Conservation (phyloP, 106 monocot species). For the Dendrobium huoshanense region DNA sequence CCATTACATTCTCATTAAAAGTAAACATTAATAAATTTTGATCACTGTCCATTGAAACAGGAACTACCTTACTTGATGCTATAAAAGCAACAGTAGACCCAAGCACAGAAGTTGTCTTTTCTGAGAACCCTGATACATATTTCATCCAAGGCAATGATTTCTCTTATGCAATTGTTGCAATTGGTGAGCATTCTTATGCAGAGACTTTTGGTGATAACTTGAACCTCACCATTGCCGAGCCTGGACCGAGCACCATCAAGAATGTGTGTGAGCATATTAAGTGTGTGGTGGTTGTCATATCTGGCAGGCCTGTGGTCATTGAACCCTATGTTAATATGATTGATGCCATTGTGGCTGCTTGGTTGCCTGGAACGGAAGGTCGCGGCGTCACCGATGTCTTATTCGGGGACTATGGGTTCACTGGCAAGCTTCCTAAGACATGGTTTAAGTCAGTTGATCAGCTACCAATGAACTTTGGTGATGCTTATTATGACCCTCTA, state of each 20-base stretch:
- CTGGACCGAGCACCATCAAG: slow-evolving; percentile 39
- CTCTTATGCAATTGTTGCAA: slow-evolving; percentile 20
- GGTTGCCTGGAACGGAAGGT: slow-evolving; percentile 72
- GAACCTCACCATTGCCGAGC: slow-evolving; percentile 22
- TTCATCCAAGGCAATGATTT: slow-evolving; percentile 20
- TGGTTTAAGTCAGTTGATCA: slow-evolving; percentile 62
- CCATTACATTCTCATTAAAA: too few relatives aligned
- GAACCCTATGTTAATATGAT: slow-evolving; percentile 38
- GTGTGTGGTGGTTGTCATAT: slow-evolving; percentile 59
- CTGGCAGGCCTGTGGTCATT: slow-evolving; percentile 65
- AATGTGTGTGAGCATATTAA: slow-evolving; percentile 39
- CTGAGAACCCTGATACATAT: slow-evolving; percentile 19
- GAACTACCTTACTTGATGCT: slow-evolving; percentile 10
- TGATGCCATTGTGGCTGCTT: slow-evolving; percentile 68
- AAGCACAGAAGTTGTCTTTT: slow-evolving; percentile 24
- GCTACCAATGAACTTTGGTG: slow-evolving; percentile 64
- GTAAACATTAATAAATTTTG: not conserved
- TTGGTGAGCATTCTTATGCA: slow-evolving; percentile 36
- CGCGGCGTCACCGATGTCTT: slow-evolving; percentile 56
- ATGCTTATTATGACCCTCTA: slow-evolving; percentile 48
- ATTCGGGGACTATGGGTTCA: slow-evolving; percentile 50
- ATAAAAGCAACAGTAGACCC: slow-evolving; percentile 31
- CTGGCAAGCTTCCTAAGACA: slow-evolving; percentile 47
- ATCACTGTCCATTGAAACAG: not conserved
- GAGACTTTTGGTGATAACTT: slow-evolving; percentile 5